Conservation (phyloP, 306 rosid genomes). For the Alnus rubra region DNA sequence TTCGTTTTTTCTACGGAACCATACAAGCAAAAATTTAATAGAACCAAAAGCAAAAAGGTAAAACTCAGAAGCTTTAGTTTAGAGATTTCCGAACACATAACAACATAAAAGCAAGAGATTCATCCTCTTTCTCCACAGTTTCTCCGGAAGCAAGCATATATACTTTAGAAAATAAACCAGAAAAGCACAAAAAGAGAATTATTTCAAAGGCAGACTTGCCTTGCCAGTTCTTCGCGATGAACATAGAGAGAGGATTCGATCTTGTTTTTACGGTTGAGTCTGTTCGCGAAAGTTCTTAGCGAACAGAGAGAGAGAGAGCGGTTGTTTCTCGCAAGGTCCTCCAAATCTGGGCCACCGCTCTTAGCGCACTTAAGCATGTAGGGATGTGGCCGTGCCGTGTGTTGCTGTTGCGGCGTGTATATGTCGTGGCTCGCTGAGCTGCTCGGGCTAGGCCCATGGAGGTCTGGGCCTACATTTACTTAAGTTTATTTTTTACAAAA, state of each 20-base stretch:
- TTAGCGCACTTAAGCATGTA: not conserved
- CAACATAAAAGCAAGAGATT: not conserved
- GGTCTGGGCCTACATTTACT: constrained; percentile 5
- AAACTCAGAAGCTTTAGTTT: not conserved
- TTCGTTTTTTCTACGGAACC: not conserved
- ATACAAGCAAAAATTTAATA: not conserved
- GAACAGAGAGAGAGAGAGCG: constrained; percentile 46
- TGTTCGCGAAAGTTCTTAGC: constrained; percentile 42
- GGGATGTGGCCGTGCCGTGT: constrained; percentile 1
- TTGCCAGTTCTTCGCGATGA: constrained; percentile 42
- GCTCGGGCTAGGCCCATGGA: not conserved
- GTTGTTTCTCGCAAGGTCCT: constrained; percentile 41
- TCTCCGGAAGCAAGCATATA: constrained; percentile 22
- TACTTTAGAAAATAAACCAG: not conserved
- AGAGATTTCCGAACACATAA: not conserved
- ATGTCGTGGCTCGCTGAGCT: not conserved
- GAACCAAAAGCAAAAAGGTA: not conserved
- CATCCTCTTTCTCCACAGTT: not conserved
- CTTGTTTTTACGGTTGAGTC: constrained; percentile 31
- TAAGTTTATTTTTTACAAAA: too few relatives aligned
- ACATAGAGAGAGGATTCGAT: constrained; percentile 35
- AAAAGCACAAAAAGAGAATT: not conserved
- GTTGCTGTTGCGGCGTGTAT: constrained; percentile 28
- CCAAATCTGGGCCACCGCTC: constrained; percentile 74
- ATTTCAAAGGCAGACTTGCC: constrained; percentile 38